Percentiles rank a stretch among this genome's conserved stretches.
Conservation (phyloP, 306 rosid species). For the Cucurbita ficifolia region DNA sequence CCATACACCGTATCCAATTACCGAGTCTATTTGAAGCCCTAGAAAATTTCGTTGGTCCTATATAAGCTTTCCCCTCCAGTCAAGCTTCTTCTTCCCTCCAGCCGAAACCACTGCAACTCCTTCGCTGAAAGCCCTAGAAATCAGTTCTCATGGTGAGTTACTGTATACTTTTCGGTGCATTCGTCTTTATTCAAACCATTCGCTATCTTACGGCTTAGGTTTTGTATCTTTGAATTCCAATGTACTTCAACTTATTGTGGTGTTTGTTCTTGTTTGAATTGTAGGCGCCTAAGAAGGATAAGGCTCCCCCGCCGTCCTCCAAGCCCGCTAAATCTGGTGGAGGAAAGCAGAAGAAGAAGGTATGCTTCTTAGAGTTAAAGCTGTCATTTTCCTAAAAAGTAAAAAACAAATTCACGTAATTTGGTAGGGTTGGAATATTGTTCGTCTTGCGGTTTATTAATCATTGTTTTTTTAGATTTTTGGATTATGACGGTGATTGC, state of each 20-base stretch:
- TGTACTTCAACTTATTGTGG: too few species aligned
- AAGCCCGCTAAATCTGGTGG: conserved; percentile 33
- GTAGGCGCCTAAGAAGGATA: conserved; percentile 39
- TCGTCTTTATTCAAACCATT: background rate
- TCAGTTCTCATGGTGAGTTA: background rate
- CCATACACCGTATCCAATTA: background rate
- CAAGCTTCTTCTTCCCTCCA: background rate
- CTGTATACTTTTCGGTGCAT: too few species aligned
- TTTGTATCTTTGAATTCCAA: background rate
- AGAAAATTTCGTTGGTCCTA: background rate
- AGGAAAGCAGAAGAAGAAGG: conserved; percentile 39
- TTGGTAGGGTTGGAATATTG: background rate
- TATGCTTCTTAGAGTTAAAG: background rate
- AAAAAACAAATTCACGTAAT: too few species aligned
- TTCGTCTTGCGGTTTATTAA: background rate
- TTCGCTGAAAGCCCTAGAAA: background rate
- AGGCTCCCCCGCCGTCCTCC: conserved; percentile 30
- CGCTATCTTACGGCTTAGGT: background rate
- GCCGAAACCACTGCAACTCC: background rate
- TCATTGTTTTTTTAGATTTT: background rate
- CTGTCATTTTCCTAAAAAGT: background rate
- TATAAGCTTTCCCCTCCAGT: background rate
- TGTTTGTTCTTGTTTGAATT: background rate
- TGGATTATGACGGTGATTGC: background rate
- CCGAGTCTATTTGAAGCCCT: background rate